Conservation (phyloP, 1,284 basidiomycete genomes). For the Singerocomus inundabilis region DNA sequence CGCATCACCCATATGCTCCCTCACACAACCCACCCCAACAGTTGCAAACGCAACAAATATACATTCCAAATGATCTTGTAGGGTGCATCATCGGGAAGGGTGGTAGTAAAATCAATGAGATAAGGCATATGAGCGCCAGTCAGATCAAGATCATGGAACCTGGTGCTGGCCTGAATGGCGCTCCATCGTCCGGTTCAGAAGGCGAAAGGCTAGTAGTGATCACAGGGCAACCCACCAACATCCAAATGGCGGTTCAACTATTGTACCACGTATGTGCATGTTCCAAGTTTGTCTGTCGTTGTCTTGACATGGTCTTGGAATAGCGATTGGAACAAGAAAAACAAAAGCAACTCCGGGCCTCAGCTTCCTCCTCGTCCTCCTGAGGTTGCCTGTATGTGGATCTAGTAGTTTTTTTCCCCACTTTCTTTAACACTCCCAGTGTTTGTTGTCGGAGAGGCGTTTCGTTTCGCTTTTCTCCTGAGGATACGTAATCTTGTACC, state of each 20-base stretch:
- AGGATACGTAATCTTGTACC: conserved; percentile 11
- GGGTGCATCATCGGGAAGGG: conserved; percentile 99
- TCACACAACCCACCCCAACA: conserved; percentile 48
- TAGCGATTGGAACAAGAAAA: conserved; percentile 88
- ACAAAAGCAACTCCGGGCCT: conserved; percentile 70
- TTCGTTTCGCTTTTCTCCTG: conserved; percentile 1
- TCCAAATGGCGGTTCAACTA: conserved; percentile 94
- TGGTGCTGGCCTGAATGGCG: conserved; percentile 73
- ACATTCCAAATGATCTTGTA: conserved; percentile 96
- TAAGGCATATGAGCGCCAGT: conserved; percentile 89
- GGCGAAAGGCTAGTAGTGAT: conserved; percentile 92
- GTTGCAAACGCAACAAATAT: conserved; percentile 96
- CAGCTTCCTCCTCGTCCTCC: conserved; percentile 24
- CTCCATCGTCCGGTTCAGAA: conserved; percentile 65
- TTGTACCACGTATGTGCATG: conserved; percentile 77
- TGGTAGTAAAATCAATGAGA: conserved; percentile 99
- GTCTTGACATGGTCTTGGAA: conserved; percentile 11
- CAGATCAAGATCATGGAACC: conserved; percentile 99
- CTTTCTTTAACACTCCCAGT: not conserved
- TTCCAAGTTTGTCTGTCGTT: conserved; percentile 3
- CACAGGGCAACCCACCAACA: conserved; percentile 90
- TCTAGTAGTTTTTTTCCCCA: not conserved
- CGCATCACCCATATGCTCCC: conserved; percentile 46
- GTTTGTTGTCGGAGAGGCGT: conserved; percentile 7
- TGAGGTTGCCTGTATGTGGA: conserved; percentile 16